Evolutionary conservation across 148 eudicot genomes (phyloP), one percentile per base, ranked within the genome.

Genomic region (Salicornia ramosissima): DNA sequence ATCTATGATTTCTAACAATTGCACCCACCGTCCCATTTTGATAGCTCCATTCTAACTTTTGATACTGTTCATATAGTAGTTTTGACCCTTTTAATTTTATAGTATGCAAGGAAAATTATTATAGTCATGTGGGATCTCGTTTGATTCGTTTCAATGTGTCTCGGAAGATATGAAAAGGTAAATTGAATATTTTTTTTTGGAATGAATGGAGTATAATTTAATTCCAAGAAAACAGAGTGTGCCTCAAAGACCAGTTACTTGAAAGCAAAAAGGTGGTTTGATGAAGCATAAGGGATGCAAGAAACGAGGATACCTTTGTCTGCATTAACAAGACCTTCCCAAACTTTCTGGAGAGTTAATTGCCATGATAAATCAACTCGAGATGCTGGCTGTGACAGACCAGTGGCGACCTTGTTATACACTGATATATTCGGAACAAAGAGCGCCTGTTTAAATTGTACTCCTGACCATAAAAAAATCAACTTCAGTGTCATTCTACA

Each of bases 281-380:
- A 56, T 56, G 43, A 29, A 65, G 12, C 47, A 45, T 16, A 66
- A 19, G 11, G 51, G 25, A 39, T 15, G 12, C 2, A 40, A 39
- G 46, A 50, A 36, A 24, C 26, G 47, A 54, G 15, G 18, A 68
- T 65, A 92, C 99, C 96, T 83, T 82, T 88, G 74, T 83, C 86
- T 59, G 81, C 79, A 65, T 36, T 59, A 15, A 81, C 65, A 10
- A 91, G 89, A 72, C 80, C 80, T 73, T 95, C 99, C 94, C 97
- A 95, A 52, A 87, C 81, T 78, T 76, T 86, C 68, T 91, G 97
- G 40, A 95, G 87, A 60, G 81, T 81, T 75, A 86, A 59, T 82
- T 95, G 99, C 93, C 93, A 95, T 70, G 99, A 95, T 42, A 87
- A 65, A 81, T 91, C 97, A 67, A 89, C 96, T 78, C 80, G 82